Evolutionary conservation across 169 alveolate species (phyloP).

Genomic region (Plasmodium knowlesi): DNA sequence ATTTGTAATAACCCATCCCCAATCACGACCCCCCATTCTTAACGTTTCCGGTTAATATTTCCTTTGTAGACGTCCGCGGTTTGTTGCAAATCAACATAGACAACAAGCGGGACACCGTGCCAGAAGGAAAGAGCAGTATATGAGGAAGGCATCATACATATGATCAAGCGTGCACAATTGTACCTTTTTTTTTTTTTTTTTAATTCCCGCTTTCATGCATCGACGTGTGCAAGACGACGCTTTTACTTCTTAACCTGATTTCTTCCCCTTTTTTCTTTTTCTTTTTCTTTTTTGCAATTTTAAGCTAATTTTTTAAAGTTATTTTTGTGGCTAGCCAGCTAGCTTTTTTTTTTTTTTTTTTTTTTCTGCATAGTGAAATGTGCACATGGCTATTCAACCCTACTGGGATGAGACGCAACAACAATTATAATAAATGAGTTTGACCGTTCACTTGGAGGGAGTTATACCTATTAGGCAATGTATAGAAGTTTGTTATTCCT

Average conservation of each 20-base stretch:
- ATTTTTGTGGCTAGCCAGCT: neutral
- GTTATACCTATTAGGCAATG: neutral
- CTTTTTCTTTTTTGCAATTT: neutral
- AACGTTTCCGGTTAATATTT: neutral
- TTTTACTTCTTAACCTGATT: neutral
- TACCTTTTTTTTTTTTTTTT: too few relatives aligned
- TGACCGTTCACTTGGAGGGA: neutral
- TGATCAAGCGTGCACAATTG: neutral
- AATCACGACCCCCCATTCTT: neutral
- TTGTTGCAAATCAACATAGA: constrained; percentile 44
- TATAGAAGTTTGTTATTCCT: neutral
- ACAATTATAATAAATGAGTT: neutral
- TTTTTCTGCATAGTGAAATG: neutral
- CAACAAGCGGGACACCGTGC: neutral
- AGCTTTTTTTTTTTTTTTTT: neutral
- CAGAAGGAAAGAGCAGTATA: neutral
- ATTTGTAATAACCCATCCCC: neutral
- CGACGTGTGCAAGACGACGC: neutral
- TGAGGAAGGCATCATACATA: neutral
- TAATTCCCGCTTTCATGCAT: neutral
- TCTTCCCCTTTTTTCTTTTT: neutral
- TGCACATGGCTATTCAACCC: neutral
- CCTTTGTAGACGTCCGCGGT: constrained; percentile 32
- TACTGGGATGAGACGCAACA: neutral
- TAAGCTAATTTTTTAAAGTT: neutral